These are phyloP conservation scores for Gentiana macrophylla DNA, from an alignment of 257 asterid genomes.

Conservation along the genomic window DNA sequence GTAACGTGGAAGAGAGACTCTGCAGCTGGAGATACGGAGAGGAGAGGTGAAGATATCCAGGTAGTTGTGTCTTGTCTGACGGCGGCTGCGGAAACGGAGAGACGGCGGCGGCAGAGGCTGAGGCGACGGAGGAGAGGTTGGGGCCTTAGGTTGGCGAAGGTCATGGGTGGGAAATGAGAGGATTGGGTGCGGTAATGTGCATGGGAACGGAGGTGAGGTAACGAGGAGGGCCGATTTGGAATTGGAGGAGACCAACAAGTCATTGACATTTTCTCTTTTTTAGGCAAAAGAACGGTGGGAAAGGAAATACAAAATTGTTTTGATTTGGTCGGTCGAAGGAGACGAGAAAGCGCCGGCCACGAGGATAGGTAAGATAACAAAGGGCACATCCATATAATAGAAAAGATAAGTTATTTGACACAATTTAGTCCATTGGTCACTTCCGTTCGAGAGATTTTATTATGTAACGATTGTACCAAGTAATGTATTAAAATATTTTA, in stretches of 20 bases:
- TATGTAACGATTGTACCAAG: too few species aligned
- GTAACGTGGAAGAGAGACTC: constrained; percentile 53
- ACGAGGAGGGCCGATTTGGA: constrained; percentile 17
- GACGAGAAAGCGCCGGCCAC: constrained; percentile 44
- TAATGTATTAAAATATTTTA: too few species aligned
- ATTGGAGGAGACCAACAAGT: constrained; percentile 13
- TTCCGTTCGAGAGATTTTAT: too few species aligned
- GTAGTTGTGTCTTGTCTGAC: constrained; percentile 35
- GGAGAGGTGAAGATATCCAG: constrained; percentile 50
- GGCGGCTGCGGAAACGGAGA: constrained; percentile 45
- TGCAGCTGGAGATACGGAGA: constrained; percentile 60
- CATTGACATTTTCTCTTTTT: constrained; percentile 35
- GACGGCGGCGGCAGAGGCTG: constrained; percentile 35
- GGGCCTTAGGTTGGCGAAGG: constrained; percentile 31
- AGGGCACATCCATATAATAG: too few species aligned
- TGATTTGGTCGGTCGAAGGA: constrained; percentile 24
- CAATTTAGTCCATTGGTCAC: too few species aligned
- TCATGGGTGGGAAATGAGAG: constrained; percentile 35
- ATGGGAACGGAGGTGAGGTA: constrained; percentile 36
- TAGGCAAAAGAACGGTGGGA: not conserved
- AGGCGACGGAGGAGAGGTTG: constrained; percentile 28
- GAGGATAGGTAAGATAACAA: constrained; percentile 7
- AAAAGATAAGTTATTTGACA: too few species aligned
- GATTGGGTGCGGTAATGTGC: constrained; percentile 33
- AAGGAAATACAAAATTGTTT: not conserved